Conservation (phyloP, 352 stramenopile species). For the Pythium aristosporum region DNA sequence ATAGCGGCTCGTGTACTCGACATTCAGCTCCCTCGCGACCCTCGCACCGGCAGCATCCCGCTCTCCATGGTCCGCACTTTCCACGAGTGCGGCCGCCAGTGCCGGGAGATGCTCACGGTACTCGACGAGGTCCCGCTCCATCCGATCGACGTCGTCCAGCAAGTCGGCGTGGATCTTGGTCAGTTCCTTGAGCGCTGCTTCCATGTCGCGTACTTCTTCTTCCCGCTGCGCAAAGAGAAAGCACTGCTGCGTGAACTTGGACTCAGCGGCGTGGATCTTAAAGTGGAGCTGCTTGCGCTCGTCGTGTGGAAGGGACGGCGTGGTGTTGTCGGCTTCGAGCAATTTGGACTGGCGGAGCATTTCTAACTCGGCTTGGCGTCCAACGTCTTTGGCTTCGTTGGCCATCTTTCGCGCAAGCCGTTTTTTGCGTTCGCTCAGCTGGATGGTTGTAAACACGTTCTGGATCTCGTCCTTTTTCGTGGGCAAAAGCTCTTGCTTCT, state of each 20-base stretch:
- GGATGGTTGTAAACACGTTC: constrained; percentile 68
- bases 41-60: constrained; percentile 50
- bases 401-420: constrained; percentile 46
- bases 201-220: constrained; percentile 69
- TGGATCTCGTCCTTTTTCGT: constrained; percentile 55
- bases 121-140: constrained; percentile 54
- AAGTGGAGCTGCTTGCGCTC: constrained; percentile 41
- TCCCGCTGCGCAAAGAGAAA: constrained; percentile 73
- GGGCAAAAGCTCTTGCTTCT: constrained; percentile 67
- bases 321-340: constrained; percentile 50
- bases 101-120: constrained; percentile 52
- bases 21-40: constrained; percentile 54
- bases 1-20: constrained; percentile 52
- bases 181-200: constrained; percentile 59
- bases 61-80: constrained; percentile 24
- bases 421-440: constrained; percentile 72
- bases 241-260: constrained; percentile 57
- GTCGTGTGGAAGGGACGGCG: constrained; percentile 36
- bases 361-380: constrained; percentile 46
- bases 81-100: constrained; percentile 46
- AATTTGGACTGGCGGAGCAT: constrained; percentile 45
- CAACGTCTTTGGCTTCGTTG: constrained; percentile 45
- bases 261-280: constrained; percentile 36
- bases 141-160: constrained; percentile 54
- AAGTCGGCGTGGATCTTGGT: constrained; percentile 65